A percentile compares a stretch with the other conserved stretches of the same genome.
Evolutionary conservation across 176 grass and related monocot species (phyloP).

Genomic region (Pharus latifolius): DNA sequence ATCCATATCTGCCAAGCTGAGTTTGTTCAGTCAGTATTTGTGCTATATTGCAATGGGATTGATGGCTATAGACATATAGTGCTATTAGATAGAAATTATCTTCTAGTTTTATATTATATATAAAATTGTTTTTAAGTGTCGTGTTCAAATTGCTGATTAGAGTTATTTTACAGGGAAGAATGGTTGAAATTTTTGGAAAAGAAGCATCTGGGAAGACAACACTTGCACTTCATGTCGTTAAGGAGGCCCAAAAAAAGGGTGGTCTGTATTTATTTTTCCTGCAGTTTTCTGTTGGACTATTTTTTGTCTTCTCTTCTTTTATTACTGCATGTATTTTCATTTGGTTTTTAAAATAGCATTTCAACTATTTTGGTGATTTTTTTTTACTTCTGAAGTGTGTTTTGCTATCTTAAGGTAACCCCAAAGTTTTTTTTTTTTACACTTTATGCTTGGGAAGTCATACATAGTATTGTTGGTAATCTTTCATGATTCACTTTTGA

Average conservation of each 20-base stretch:
- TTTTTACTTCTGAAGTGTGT: background rate
- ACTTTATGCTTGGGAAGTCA: background rate
- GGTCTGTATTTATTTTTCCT: constrained; percentile 29
- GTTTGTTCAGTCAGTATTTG: background rate
- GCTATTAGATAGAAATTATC: background rate
- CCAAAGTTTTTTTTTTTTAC: background rate
- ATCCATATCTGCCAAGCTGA: background rate
- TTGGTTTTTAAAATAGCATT: background rate
- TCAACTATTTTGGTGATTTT: background rate
- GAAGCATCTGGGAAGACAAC: constrained; percentile 96
- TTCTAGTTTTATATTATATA: background rate
- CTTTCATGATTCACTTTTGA: background rate
- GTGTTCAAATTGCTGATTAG: constrained; percentile 7
- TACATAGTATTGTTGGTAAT: background rate
- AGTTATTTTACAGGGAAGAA: constrained; percentile 68
- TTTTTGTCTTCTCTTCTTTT: background rate
- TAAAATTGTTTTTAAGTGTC: background rate
- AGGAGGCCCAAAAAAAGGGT: constrained; percentile 91
- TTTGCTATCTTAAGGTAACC: background rate
- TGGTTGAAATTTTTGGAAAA: constrained; percentile 91
- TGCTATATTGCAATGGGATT: background rate
- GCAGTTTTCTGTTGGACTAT: background rate
- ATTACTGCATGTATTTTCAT: background rate
- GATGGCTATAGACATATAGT: too few species aligned
- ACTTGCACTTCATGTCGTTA: constrained; percentile 87